Conservation (phyloP, 2,329 filamentous ascomycete genomes). For the Fusarium redolens region DNA sequence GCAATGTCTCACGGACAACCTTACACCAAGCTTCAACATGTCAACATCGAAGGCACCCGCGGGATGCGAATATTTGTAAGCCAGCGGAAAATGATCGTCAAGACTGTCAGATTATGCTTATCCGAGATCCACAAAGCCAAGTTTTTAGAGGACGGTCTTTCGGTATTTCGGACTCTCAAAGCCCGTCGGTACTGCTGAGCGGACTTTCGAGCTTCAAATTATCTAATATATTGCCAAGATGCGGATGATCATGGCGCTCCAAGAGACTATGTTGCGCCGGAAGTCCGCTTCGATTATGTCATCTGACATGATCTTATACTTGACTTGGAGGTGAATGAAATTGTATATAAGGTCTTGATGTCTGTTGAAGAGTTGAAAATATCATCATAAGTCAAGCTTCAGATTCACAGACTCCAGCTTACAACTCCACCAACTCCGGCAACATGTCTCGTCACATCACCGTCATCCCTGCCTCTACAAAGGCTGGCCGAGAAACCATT, state of each 20-base stretch:
- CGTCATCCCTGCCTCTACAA: conserved; percentile 49
- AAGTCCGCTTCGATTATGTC: not conserved
- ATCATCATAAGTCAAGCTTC: not conserved
- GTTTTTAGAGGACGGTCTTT: not conserved
- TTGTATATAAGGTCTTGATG: conserved; percentile 5
- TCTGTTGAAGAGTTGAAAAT: not conserved
- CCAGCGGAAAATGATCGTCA: not conserved
- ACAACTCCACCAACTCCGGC: not conserved
- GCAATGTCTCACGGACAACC: not conserved
- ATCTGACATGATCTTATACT: not conserved
- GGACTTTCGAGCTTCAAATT: conserved; percentile 4
- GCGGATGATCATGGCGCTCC: not conserved
- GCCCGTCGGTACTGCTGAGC: not conserved
- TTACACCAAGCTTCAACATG: not conserved
- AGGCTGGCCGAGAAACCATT: conserved; percentile 48
- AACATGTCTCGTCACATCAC: conserved; percentile 48
- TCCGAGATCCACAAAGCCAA: conserved; percentile 18
- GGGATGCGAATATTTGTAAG: conserved; percentile 19
- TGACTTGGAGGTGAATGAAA: not conserved
- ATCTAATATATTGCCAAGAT: not conserved
- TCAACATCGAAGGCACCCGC: not conserved
- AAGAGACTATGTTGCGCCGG: not conserved
- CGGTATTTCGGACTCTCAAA: conserved; percentile 16
- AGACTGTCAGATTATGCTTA: conserved; percentile 14
- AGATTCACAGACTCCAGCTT: not conserved